These are phyloP conservation scores for Baudoinia panamericana DNA, from an alignment of 495 filamentous ascomycete species.

Conservation along the genomic window DNA sequence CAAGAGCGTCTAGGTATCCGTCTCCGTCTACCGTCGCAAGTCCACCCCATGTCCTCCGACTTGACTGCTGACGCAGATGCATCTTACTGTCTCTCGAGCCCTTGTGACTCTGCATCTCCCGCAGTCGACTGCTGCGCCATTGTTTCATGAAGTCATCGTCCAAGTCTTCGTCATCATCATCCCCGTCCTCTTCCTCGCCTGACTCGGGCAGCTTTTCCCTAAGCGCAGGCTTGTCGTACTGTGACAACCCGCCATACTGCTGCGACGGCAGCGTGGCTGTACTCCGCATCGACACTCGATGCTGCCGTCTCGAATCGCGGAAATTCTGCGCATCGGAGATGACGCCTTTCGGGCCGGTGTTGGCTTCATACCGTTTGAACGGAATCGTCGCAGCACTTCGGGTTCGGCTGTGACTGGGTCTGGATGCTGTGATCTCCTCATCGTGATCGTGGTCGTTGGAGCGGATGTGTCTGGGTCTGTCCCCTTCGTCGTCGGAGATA, in stretches of 20 bases:
- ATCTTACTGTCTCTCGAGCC: conserved; percentile 33
- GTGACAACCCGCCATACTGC: conserved; percentile 16
- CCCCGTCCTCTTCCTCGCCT: conserved; percentile 20
- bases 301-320: conserved; percentile 61
- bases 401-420: conserved; percentile 43
- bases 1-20: conserved; percentile 89
- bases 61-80: conserved; percentile 31
- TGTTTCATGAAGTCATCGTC: conserved; percentile 72
- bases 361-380: conserved; percentile 40
- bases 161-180: conserved; percentile 46
- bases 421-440: conserved; percentile 43
- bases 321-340: conserved; percentile 90
- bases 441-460: conserved; percentile 37
- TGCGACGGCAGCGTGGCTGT: conserved; percentile 6
- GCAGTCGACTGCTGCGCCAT: conserved; percentile 68
- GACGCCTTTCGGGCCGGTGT: conserved; percentile 96
- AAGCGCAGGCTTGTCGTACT: conserved; percentile 18
- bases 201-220: conserved; percentile 10
- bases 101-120: conserved; percentile 49
- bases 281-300: conserved; percentile 23
- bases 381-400: conserved; percentile 41
- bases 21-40: conserved; percentile 76
- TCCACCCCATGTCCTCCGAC: conserved; percentile 59
- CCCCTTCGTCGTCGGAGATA: conserved; percentile 26
- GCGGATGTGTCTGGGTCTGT: no score